Evolutionary conservation across 1,284 basidiomycete genomes (phyloP).

Genomic region (Leccinum brunneo-olivaceum): DNA sequence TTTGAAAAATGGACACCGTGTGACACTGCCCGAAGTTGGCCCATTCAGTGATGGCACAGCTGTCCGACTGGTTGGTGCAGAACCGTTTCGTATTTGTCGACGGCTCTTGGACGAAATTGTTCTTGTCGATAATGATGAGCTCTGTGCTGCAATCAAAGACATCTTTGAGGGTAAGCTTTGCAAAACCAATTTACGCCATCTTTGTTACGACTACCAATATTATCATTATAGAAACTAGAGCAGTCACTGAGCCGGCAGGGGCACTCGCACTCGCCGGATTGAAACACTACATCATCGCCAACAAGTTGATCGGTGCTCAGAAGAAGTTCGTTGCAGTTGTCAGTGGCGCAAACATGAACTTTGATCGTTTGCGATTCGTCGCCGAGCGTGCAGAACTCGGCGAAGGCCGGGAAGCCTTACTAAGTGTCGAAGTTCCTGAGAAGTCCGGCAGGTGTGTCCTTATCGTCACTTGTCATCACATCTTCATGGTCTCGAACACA

Average conservation of each 20-base stretch:
- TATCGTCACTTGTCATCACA: constrained; percentile 1
- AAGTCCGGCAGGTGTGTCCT: constrained; percentile 71
- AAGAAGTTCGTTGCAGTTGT: constrained; percentile 90
- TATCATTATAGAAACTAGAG: constrained; percentile 71
- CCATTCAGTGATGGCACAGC: constrained; percentile 99
- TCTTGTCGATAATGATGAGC: constrained; percentile 89
- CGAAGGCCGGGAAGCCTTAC: constrained; percentile 88
- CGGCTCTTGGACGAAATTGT: constrained; percentile 82
- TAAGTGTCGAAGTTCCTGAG: constrained; percentile 93
- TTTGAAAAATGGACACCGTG: constrained; percentile 70
- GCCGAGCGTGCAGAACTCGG: constrained; percentile 97
- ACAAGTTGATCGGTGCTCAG: constrained; percentile 75
- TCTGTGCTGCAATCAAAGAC: constrained; percentile 98
- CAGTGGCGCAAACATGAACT: constrained; percentile 99
- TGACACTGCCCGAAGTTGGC: constrained; percentile 86
- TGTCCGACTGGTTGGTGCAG: constrained; percentile 93
- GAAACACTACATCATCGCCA: constrained; percentile 81
- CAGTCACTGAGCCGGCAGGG: constrained; percentile 95
- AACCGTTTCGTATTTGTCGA: constrained; percentile 90
- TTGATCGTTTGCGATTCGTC: constrained; percentile 92
- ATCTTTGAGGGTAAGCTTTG: constrained; percentile 84
- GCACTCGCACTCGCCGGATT: constrained; percentile 89
- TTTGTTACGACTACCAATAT: constrained; percentile 1
- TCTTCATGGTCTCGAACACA: constrained; percentile 30
- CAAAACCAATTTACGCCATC: constrained; percentile 1